phyloP scores from a whole-genome alignment of 2,329 filamentous ascomycete species.

The Beauveria sp. region DNA sequence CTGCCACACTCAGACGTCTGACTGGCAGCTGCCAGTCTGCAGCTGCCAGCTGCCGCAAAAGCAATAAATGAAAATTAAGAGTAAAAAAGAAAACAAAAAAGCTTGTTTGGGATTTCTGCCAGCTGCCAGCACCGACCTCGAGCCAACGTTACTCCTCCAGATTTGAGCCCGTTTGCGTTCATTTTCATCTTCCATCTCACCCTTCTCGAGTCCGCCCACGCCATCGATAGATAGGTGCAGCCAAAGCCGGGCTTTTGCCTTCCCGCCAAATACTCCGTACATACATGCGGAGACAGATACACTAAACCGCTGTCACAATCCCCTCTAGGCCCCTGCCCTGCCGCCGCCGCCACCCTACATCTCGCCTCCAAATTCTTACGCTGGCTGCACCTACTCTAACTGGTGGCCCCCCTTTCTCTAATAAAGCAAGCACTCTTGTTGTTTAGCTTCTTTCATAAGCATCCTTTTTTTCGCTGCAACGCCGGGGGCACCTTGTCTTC shows the following conservation, averaged over 20 bases:
- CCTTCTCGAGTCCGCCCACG: neutral
- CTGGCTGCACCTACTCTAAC: neutral
- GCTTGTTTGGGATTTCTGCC: neutral
- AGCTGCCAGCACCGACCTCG: neutral
- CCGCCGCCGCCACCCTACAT: neutral
- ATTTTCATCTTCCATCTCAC: neutral
- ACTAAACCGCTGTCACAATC: neutral
- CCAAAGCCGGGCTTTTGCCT: neutral
- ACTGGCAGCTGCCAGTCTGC: neutral
- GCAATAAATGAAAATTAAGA: too few species aligned
- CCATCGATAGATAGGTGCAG: neutral
- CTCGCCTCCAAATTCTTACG: neutral
- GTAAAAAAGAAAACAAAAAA: too few species aligned
- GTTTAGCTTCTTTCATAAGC: slow-evolving; percentile 11
- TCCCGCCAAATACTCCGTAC: too few species aligned
- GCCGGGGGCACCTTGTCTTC: neutral
- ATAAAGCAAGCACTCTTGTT: neutral
- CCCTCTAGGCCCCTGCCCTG: neutral
- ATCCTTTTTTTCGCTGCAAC: slow-evolving; percentile 10
- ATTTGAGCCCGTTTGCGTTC: neutral
- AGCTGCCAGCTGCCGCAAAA: neutral
- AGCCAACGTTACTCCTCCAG: neutral
- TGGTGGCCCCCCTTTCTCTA: neutral
- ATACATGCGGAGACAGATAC: neutral
- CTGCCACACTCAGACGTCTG: neutral